Evolutionary conservation across 441 rosid species (phyloP).

Genomic region (Populus hybrid): DNA sequence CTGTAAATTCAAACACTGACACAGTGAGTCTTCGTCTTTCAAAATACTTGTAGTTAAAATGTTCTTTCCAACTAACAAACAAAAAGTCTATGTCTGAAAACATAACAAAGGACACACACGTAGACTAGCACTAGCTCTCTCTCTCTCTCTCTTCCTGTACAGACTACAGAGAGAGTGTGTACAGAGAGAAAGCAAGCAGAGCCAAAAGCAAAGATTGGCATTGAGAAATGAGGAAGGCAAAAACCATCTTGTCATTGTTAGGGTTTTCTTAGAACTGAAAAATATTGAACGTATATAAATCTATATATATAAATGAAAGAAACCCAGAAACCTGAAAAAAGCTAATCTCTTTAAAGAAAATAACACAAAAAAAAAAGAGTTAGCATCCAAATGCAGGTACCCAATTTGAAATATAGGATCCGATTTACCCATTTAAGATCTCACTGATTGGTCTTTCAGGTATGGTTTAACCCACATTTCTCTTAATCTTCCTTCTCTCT

Average conservation of each 20-base stretch:
- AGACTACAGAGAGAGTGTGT: slow-evolving; percentile 28
- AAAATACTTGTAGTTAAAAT: neutral
- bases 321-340: neutral
- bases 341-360: slow-evolving; percentile 4
- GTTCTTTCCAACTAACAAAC: neutral
- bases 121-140: slow-evolving; percentile 12
- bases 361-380: neutral
- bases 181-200: slow-evolving; percentile 28
- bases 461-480: slow-evolving; percentile 43
- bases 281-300: neutral
- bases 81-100: slow-evolving; percentile 36
- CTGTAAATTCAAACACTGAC: slow-evolving; percentile 10
- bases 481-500: slow-evolving; percentile 5
- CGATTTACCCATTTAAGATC: slow-evolving; percentile 47
- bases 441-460: slow-evolving; percentile 35
- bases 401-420: slow-evolving; percentile 30
- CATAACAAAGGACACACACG: neutral
- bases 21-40: neutral
- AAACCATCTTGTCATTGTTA: slow-evolving; percentile 40
- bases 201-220: slow-evolving; percentile 25
- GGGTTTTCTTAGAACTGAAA: slow-evolving; percentile 37
- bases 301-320: neutral
- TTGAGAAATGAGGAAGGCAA: slow-evolving; percentile 50
- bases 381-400: slow-evolving; percentile 33
- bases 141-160: slow-evolving; percentile 41